Conservation (phyloP, 2,329 filamentous ascomycete species). For the Clonostachys sp. region DNA sequence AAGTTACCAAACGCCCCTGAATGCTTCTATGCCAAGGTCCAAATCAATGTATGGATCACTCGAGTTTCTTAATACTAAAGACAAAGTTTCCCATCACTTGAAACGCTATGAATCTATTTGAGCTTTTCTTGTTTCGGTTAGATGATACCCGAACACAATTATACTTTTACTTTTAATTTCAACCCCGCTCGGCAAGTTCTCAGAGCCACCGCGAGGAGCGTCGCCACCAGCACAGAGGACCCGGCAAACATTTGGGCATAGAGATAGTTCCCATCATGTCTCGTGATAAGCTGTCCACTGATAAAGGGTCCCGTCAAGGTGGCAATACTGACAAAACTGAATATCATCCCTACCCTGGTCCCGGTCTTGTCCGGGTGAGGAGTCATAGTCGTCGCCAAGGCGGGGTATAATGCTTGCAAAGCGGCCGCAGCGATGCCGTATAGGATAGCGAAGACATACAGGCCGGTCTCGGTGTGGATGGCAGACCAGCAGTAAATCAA, state of each 20-base stretch:
- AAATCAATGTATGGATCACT: no score
- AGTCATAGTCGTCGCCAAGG: constrained; percentile 13
- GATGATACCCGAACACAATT: no score
- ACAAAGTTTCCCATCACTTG: no score
- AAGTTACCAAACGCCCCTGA: no score
- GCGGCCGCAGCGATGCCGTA: constrained; percentile 60
- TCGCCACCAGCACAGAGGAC: constrained; percentile 46
- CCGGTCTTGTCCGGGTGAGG: constrained; percentile 1
- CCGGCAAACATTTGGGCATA: constrained; percentile 39
- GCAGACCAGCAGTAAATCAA: constrained; percentile 54
- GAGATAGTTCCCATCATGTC: constrained; percentile 5
- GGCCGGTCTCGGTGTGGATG: constrained; percentile 38
- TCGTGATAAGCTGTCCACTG: constrained; percentile 5
- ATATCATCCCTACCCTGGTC: constrained; percentile 48
- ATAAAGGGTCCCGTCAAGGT: not conserved
- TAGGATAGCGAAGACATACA: constrained; percentile 58
- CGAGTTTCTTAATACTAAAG: no score
- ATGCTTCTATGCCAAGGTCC: no score
- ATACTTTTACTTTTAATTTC: no score
- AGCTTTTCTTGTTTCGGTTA: no score
- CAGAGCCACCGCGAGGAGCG: no score
- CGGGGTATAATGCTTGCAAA: constrained; percentile 62
- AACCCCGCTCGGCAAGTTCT: no score
- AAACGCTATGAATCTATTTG: no score
- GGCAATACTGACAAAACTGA: constrained; percentile 30